phyloP scores from a whole-genome alignment of 495 filamentous ascomycete genomes.

The Pyrenula aspistea region DNA sequence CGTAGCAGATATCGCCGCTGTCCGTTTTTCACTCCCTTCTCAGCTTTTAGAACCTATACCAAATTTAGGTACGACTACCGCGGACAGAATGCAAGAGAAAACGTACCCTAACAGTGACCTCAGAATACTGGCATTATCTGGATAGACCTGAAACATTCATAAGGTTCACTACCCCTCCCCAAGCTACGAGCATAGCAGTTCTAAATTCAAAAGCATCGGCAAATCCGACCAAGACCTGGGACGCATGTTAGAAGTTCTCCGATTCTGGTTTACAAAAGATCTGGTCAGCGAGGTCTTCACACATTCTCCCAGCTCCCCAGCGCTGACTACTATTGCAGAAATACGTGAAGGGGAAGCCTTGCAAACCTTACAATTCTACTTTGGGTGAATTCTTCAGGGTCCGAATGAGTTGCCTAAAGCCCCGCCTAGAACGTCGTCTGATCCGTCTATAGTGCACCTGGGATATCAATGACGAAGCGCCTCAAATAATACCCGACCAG shows the following conservation, averaged over 20 bases:
- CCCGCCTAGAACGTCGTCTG: conserved; percentile 1
- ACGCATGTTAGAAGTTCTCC: conserved; percentile 82
- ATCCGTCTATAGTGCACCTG: conserved; percentile 62
- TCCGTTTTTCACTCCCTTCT: conserved; percentile 89
- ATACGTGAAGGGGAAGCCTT: conserved; percentile 96
- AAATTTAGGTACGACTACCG: conserved; percentile 69
- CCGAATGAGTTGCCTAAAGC: conserved; percentile 21
- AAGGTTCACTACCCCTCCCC: conserved; percentile 37
- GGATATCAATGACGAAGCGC: conserved; percentile 64
- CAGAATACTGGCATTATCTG: conserved; percentile 97
- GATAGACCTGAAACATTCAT: conserved; percentile 92
- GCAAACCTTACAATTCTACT: conserved; percentile 96
- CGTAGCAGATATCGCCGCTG: conserved; percentile 86
- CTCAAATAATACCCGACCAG: conserved; percentile 29
- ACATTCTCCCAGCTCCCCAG: too few species aligned
- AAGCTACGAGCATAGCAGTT: conserved; percentile 22
- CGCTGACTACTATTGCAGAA: conserved; percentile 42
- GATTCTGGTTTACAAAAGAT: conserved; percentile 99
- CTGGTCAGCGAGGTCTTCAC: conserved; percentile 56
- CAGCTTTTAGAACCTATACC: conserved; percentile 92
- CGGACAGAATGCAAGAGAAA: too few species aligned
- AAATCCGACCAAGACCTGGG: conserved; percentile 83
- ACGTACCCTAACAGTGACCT: conserved; percentile 1
- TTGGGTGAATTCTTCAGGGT: conserved; percentile 97
- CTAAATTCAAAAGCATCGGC: conserved; percentile 54